Conservation (phyloP, 1,284 basidiomycete species). For the Pulveroboletus sp. region DNA sequence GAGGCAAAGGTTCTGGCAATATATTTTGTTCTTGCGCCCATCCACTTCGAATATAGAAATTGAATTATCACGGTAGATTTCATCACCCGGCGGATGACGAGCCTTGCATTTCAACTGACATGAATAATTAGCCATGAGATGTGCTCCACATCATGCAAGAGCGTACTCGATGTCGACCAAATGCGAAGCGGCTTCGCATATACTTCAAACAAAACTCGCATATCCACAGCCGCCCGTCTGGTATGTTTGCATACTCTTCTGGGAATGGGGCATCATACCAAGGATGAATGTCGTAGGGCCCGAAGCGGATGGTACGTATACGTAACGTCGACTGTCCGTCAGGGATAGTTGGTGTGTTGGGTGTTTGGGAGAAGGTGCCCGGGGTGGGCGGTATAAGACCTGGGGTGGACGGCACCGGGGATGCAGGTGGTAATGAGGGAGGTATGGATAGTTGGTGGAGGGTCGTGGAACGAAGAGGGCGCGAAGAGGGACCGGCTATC, state of each 20-base stretch:
- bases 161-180: slow-evolving; percentile 81
- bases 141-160: neutral
- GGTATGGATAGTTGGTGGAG: slow-evolving; percentile 42
- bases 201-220: slow-evolving; percentile 99
- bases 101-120: slow-evolving; percentile 90
- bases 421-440: slow-evolving; percentile 28
- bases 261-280: slow-evolving; percentile 99
- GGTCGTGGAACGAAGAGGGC: slow-evolving; percentile 63
- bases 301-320: slow-evolving; percentile 90
- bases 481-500: slow-evolving; percentile 57
- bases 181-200: slow-evolving; percentile 94
- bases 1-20: slow-evolving; percentile 99
- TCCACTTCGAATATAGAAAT: slow-evolving; percentile 98
- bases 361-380: slow-evolving; percentile 34
- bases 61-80: slow-evolving; percentile 90
- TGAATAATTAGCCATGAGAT: slow-evolving; percentile 24
- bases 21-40: slow-evolving; percentile 99
- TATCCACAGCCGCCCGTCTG: slow-evolving; percentile 93
- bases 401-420: slow-evolving; percentile 45
- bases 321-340: slow-evolving; percentile 51
- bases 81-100: slow-evolving; percentile 95
- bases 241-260: slow-evolving; percentile 93
- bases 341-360: slow-evolving; percentile 25
- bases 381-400: slow-evolving; percentile 39
- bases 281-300: slow-evolving; percentile 93